Conservation (phyloP, 768 basidiomycete genomes). For the Tylopilus plumbeoviolaceoides region DNA sequence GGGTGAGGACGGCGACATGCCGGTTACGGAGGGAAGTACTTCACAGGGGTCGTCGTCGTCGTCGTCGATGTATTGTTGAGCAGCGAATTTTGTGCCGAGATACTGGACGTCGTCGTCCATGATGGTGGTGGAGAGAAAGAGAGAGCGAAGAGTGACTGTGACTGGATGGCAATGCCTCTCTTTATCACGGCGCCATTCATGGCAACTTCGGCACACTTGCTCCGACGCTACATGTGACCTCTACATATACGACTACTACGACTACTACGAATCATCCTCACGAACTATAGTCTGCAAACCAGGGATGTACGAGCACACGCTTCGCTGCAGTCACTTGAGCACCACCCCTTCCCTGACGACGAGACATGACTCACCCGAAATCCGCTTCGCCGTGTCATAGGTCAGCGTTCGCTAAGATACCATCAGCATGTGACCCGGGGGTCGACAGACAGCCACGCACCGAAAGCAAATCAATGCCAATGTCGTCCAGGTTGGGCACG, state of each 20-base stretch:
- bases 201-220: constrained; percentile 18
- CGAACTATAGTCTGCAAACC: constrained; percentile 46
- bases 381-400: constrained; percentile 88
- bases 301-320: constrained; percentile 49
- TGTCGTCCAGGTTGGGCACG: constrained; percentile 69
- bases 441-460: constrained; percentile 33
- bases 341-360: neutral
- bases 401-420: constrained; percentile 55
- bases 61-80: constrained; percentile 16
- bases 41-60: constrained; percentile 26
- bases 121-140: constrained; percentile 14
- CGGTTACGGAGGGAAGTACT: constrained; percentile 34
- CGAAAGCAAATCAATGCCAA: constrained; percentile 77
- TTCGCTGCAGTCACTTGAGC: constrained; percentile 40
- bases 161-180: constrained; percentile 30
- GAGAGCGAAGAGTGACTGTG: constrained; percentile 25
- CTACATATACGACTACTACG: neutral
- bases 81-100: constrained; percentile 42
- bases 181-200: constrained; percentile 31
- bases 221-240: neutral
- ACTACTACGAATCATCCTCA: constrained; percentile 10
- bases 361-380: constrained; percentile 62
- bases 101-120: constrained; percentile 63
- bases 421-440: neutral
- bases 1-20: constrained; percentile 31